Percentiles rank a stretch among this genome's conserved stretches.
Evolutionary conservation across 129 eudicot species (phyloP).

Genomic region (Flaveria linearis): DNA sequence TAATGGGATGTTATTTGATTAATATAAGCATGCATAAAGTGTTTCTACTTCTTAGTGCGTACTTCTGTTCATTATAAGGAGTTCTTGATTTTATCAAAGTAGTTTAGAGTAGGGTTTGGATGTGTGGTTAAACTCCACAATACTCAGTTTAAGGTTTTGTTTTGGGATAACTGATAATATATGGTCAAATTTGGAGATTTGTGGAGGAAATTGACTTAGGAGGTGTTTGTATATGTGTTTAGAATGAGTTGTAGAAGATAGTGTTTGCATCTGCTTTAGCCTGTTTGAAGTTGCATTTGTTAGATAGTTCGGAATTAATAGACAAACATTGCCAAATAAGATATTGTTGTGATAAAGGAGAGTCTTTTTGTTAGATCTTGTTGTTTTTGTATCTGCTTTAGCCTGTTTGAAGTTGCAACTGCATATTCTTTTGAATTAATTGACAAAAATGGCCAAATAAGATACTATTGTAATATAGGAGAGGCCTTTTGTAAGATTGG

Average conservation of each 20-base stretch:
- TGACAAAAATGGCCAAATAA: no score
- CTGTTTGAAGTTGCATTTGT: no score
- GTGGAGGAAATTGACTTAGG: not conserved
- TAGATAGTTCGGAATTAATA: no score
- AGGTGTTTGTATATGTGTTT: not conserved
- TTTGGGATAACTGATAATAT: not conserved
- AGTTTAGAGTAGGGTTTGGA: not conserved
- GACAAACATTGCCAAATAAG: no score
- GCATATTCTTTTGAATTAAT: no score
- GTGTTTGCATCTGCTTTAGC: no score
- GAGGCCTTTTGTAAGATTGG: no score
- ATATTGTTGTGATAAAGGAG: no score
- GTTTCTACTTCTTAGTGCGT: not conserved
- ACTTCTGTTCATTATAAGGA: not conserved
- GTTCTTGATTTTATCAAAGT: not conserved
- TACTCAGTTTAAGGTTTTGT: not conserved
- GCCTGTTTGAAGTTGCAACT: no score
- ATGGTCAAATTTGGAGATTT: not conserved
- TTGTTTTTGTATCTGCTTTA: no score
- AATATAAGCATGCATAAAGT: constrained; percentile 3
- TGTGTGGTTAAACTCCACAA: not conserved
- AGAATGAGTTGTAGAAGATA: not conserved
- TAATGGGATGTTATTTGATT: not conserved
- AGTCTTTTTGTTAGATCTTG: no score
- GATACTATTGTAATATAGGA: no score